These are phyloP conservation scores for Scedosporium apiospermum DNA, from an alignment of 2,329 filamentous ascomycete species.

Conservation along the genomic window DNA sequence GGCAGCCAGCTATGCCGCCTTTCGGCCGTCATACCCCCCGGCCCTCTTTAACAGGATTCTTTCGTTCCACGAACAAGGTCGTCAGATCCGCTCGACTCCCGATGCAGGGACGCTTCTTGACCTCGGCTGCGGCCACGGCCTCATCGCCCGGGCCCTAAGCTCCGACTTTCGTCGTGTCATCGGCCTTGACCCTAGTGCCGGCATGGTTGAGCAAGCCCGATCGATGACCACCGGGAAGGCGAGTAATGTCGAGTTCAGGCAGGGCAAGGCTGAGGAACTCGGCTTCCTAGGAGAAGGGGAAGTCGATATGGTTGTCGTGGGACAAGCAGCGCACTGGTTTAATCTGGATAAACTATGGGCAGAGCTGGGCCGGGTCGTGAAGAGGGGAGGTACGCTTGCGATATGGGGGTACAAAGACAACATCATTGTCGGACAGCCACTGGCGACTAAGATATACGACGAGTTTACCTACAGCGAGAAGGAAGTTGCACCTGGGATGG, in stretches of 20 bases:
- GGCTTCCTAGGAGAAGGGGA: constrained; percentile 35
- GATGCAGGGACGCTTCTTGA: constrained; percentile 34
- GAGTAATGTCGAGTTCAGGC: constrained; percentile 36
- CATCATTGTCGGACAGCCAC: constrained; percentile 42
- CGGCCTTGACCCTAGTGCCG: constrained; percentile 46
- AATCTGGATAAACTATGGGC: constrained; percentile 46
- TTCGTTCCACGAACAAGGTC: constrained; percentile 33
- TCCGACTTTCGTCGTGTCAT: constrained; percentile 40
- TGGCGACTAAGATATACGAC: constrained; percentile 43
- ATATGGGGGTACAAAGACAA: constrained; percentile 61
- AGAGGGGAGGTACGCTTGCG: constrained; percentile 47
- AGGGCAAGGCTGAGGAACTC: constrained; percentile 44
- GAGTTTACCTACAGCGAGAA: constrained; percentile 43
- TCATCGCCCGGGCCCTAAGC: constrained; percentile 43
- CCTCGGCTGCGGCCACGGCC: constrained; percentile 55
- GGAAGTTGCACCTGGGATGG: constrained; percentile 30
- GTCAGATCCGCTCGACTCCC: neutral
- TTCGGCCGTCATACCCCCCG: constrained; percentile 49
- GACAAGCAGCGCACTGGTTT: constrained; percentile 60
- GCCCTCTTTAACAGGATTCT: constrained; percentile 45
- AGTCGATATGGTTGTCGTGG: constrained; percentile 41
- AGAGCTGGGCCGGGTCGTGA: constrained; percentile 42
- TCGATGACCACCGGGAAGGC: constrained; percentile 23
- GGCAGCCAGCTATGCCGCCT: constrained; percentile 47
- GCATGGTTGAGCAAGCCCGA: constrained; percentile 45